phyloP scores from a whole-genome alignment of 176 grass and related monocot genomes.

The Oryza glaberrima region DNA sequence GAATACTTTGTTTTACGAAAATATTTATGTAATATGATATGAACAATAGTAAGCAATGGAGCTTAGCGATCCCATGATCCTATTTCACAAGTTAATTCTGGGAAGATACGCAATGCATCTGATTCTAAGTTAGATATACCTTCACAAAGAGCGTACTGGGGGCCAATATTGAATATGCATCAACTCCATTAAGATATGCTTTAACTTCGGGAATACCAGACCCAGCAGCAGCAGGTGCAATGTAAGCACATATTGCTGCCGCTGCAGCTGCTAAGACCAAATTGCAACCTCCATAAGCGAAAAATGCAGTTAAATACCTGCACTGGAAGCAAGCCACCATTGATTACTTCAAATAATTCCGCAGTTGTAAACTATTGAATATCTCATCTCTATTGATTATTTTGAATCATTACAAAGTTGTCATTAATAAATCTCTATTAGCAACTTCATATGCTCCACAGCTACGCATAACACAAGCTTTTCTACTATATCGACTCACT shows the following conservation, averaged over 20 bases:
- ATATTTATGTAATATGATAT: constrained; percentile 3
- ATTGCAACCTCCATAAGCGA: constrained; percentile 71
- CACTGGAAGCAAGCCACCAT: constrained; percentile 56
- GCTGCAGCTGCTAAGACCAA: constrained; percentile 62
- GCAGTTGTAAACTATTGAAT: neutral
- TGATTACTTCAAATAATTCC: constrained; percentile 42
- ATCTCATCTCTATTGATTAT: constrained; percentile 13
- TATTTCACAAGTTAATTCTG: neutral
- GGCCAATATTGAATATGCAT: constrained; percentile 83
- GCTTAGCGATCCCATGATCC: neutral
- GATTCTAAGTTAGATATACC: constrained; percentile 43
- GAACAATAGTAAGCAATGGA: neutral
- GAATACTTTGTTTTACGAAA: neutral
- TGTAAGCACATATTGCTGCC: constrained; percentile 82
- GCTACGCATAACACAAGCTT: neutral
- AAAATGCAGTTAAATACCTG: constrained; percentile 84
- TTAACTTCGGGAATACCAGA: constrained; percentile 97
- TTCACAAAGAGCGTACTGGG: constrained; percentile 91
- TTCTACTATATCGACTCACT: neutral
- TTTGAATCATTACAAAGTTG: constrained; percentile 26
- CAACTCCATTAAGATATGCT: constrained; percentile 97
- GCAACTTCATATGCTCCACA: neutral
- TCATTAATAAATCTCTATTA: neutral
- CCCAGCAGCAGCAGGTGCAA: constrained; percentile 95
- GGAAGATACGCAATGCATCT: neutral